A percentile compares a stretch with the other conserved stretches of the same genome.
Evolutionary conservation across 352 stramenopile species (phyloP).

Genomic region (Phytopythium mirpurense): DNA sequence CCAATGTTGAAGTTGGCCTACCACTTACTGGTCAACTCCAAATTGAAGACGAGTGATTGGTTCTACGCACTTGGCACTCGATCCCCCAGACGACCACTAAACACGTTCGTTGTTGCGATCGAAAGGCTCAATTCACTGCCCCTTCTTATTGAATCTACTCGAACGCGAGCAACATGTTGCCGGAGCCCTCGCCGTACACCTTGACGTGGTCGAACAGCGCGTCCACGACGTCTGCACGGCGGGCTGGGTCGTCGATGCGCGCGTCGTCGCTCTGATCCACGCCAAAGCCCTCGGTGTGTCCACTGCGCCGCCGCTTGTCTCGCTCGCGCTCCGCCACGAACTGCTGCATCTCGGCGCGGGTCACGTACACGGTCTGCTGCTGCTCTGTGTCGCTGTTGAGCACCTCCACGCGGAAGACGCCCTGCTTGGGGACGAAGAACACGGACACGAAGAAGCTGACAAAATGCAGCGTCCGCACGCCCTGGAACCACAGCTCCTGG

Average conservation of each 20-base stretch:
- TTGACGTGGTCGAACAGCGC: constrained; percentile 58
- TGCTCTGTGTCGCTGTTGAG: constrained; percentile 80
- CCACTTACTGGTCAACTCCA: too few relatives aligned
- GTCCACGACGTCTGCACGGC: constrained; percentile 40
- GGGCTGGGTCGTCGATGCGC: constrained; percentile 15
- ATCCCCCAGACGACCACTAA: too few relatives aligned
- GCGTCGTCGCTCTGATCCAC: not conserved
- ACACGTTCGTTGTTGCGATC: too few relatives aligned
- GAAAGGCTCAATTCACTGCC: too few relatives aligned
- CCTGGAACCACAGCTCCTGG: constrained; percentile 69
- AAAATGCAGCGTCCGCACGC: constrained; percentile 51
- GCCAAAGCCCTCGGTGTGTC: not conserved
- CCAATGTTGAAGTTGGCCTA: too few relatives aligned
- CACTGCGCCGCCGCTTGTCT: constrained; percentile 13
- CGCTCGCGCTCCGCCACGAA: constrained; percentile 52
- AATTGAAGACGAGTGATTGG: too few relatives aligned
- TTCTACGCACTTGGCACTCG: too few relatives aligned
- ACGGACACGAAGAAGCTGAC: constrained; percentile 72
- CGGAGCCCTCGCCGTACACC: constrained; percentile 44
- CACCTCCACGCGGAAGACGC: constrained; percentile 63
- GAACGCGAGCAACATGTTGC: constrained; percentile 56
- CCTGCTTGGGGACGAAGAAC: constrained; percentile 57
- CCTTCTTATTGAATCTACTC: too few relatives aligned
- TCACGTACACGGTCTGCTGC: constrained; percentile 72
- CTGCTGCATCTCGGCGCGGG: constrained; percentile 44